Conservation (phyloP, 345 rosid species). For the Garcia nutans region DNA sequence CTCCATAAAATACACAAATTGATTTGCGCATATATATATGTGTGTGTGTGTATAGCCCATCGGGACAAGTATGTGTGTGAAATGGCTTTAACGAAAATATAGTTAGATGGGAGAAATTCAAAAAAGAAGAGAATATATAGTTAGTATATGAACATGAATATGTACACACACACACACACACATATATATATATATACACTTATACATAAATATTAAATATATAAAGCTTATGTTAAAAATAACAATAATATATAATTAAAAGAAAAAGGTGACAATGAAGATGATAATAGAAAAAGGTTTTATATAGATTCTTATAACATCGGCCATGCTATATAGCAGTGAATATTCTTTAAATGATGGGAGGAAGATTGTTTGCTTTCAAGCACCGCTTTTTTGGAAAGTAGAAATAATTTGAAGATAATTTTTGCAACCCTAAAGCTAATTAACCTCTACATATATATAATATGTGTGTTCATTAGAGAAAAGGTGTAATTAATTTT, state of each 20-base stretch:
- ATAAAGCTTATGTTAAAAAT: background rate
- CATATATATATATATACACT: background rate
- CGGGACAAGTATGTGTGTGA: background rate
- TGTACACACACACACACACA: background rate
- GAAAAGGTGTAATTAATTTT: background rate
- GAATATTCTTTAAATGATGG: constrained; percentile 17
- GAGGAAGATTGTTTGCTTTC: constrained; percentile 3
- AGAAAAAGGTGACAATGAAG: too few relatives aligned
- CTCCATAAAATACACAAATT: too few relatives aligned
- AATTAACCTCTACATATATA: too few relatives aligned
- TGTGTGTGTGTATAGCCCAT: too few relatives aligned
- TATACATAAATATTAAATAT: background rate
- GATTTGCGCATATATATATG: too few relatives aligned
- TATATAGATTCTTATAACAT: background rate
- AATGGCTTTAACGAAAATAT: background rate
- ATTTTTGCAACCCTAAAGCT: background rate
- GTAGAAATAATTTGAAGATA: background rate
- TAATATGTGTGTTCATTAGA: background rate
- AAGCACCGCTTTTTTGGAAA: constrained; percentile 20
- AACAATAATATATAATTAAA: too few relatives aligned
- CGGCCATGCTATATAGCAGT: constrained; percentile 13
- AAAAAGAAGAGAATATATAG: background rate
- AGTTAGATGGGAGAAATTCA: background rate
- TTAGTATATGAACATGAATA: background rate
- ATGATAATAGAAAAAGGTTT: too few relatives aligned